Evolutionary conservation across 2,329 filamentous ascomycete genomes (phyloP).

Genomic region (Cercospora sesami): DNA sequence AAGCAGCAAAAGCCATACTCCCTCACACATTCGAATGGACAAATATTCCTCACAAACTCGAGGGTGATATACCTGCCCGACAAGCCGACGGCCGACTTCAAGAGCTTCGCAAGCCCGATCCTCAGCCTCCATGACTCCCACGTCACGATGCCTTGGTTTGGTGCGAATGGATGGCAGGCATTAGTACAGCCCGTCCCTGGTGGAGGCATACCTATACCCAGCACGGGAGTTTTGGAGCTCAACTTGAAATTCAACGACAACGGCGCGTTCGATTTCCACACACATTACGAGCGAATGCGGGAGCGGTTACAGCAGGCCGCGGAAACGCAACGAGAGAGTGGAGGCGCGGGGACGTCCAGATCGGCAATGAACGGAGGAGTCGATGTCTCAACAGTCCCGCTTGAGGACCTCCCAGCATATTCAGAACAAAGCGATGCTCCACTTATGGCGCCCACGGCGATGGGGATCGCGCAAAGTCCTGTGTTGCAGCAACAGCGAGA

Average conservation of each 20-base stretch:
- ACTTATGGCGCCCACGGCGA: conserved; percentile 41
- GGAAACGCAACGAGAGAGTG: conserved; percentile 60
- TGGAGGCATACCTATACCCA: conserved; percentile 73
- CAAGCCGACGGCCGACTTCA: conserved; percentile 65
- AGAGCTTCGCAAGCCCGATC: conserved; percentile 87
- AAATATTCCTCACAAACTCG: conserved; percentile 35
- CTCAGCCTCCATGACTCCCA: conserved; percentile 84
- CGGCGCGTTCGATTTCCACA: conserved; percentile 88
- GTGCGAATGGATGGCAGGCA: conserved; percentile 85
- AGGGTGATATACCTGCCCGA: conserved; percentile 86
- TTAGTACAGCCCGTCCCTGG: conserved; percentile 76
- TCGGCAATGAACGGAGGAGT: conserved; percentile 45
- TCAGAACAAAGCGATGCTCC: conserved; percentile 57
- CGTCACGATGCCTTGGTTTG: conserved; percentile 86
- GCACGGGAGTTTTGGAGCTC: conserved; percentile 72
- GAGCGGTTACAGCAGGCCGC: conserved; percentile 80
- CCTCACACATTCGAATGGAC: conserved; percentile 29
- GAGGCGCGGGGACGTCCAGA: conserved; percentile 36
- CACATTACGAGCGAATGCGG: conserved; percentile 77
- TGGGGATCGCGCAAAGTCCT: conserved; percentile 32
- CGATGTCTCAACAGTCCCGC: conserved; percentile 65
- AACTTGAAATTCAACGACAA: conserved; percentile 92
- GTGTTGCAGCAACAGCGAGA: conserved; percentile 25
- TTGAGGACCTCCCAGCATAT: conserved; percentile 88
- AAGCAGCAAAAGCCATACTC: conserved; percentile 51